These are phyloP conservation scores for Teunomyces aglyptinius DNA, from an alignment of 805 yeast species.

Conservation along the genomic window DNA sequence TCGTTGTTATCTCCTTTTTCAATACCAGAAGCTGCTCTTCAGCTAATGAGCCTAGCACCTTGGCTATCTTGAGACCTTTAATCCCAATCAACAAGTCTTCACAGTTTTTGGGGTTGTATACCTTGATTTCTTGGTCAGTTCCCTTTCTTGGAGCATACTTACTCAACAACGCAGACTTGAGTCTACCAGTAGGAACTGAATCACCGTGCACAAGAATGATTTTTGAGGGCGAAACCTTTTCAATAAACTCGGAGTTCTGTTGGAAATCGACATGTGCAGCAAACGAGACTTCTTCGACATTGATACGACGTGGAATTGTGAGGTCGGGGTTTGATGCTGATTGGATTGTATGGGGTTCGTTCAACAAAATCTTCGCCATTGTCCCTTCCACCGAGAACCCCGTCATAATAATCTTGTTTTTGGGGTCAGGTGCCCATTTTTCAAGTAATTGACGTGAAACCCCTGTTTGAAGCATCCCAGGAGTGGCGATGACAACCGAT, in stretches of 20 bases:
- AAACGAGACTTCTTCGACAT: constrained; percentile 91
- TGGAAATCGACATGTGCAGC: constrained; percentile 99
- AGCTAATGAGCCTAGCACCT: constrained; percentile 56
- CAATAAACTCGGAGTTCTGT: constrained; percentile 89
- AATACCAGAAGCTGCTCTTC: constrained; percentile 36
- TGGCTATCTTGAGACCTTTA: constrained; percentile 81
- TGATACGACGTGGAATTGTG: constrained; percentile 80
- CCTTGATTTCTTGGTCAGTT: constrained; percentile 85
- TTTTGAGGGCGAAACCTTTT: constrained; percentile 76
- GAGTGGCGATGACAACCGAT: constrained; percentile 93
- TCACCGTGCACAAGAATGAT: constrained; percentile 97
- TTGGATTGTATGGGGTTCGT: constrained; percentile 90
- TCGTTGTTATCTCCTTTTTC: constrained; percentile 55
- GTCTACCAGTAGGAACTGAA: constrained; percentile 96
- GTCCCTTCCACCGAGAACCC: constrained; percentile 99
- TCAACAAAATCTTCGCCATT: constrained; percentile 84
- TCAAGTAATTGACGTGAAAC: constrained; percentile 87
- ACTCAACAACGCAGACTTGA: constrained; percentile 87
- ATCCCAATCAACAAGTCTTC: constrained; percentile 73
- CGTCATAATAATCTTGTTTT: constrained; percentile 81
- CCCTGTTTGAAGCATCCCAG: constrained; percentile 98
- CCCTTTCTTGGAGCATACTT: constrained; percentile 79
- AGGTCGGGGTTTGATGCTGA: constrained; percentile 78
- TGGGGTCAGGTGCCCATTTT: constrained; percentile 96
- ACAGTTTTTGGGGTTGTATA: constrained; percentile 90